phyloP scores from a whole-genome alignment of 2,329 filamentous ascomycete species.

The Fusarium haematococcum region DNA sequence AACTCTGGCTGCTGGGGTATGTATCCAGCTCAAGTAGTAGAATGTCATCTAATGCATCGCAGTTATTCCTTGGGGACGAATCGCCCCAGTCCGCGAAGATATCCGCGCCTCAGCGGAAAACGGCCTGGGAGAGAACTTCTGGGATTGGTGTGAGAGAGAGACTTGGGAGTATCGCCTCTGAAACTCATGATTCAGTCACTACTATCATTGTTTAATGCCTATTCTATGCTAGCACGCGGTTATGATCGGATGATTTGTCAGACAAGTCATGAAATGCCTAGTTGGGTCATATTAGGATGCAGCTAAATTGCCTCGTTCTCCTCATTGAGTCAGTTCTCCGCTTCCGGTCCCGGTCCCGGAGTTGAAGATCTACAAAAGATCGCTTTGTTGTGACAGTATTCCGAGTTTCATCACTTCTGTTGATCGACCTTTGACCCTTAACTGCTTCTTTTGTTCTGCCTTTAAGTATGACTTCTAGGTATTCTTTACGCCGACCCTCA shows the following conservation, averaged over 20 bases:
- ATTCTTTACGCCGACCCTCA: too few relatives aligned
- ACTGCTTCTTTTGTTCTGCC: not conserved
- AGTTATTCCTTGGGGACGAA: not conserved
- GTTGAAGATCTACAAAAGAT: not conserved
- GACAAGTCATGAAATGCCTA: not conserved
- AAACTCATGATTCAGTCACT: not conserved
- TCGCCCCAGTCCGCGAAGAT: not conserved
- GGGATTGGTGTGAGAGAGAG: not conserved
- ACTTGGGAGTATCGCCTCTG: not conserved
- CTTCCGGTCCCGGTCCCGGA: not conserved
- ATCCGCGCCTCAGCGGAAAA: not conserved
- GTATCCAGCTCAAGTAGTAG: not conserved
- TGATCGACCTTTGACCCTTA: not conserved
- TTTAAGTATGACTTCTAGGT: not conserved
- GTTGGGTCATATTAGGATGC: not conserved
- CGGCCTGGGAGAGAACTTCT: not conserved
- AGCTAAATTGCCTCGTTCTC: not conserved
- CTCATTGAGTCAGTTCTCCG: conserved; percentile 3
- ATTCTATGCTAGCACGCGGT: not conserved
- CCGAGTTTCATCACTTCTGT: not conserved
- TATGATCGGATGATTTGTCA: not conserved
- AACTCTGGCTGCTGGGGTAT: conserved; percentile 18
- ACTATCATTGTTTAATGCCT: not conserved
- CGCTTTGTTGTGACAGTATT: not conserved
- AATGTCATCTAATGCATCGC: not conserved